Evolutionary conservation across 768 basidiomycete species (phyloP), one percentile per base, ranked within the genome.

Genomic region (Russula griseocarnosa): DNA sequence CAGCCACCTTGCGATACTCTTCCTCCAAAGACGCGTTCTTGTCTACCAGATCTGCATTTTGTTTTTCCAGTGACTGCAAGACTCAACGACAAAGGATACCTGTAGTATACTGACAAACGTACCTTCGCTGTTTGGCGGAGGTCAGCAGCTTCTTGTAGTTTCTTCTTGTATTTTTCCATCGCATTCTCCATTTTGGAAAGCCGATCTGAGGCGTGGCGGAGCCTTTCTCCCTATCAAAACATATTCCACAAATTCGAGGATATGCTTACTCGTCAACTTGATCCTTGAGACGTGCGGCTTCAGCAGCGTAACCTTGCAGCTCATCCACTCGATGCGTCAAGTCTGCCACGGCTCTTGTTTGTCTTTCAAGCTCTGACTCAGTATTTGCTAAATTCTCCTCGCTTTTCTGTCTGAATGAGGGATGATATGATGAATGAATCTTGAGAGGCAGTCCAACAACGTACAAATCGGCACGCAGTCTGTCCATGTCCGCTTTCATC

Each of bases 101-200:
- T 49, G 22, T n/a, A 44, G 22, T 24, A 18, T 2, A 14, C n/a
- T 24, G 71, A 70, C 28, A 73, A 69, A 69, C 75, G 42, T 61
- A 88, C 92, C 77, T 90, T 92, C 71, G 95, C 85, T 62, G 87
- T 86, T 66, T 92, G 92, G 30, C 94, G 85, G 22, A 95, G 78
- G 67, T 96, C 92, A 16, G 90, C 93, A 5, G 90, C 86, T 73
- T 98, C 97, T 70, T 98, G 96, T 1, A 98, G 82, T 76, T 98
- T 99, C 82, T 92, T 95, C 78, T 95, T 96, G 76, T 98, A 95
- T 74, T 98, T 99, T 76, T 98, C 94, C 83, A 97, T 92, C 32
- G 97, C 94, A 71, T 95, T 95, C 76, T 98, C 97, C 1, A 87
- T 90, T 79, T 98, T 98, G 70, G 91, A 88, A 47, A 94, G 78